These are phyloP conservation scores for Phytophthora sp. DNA, from an alignment of 352 stramenopile genomes.

Conservation along the genomic window DNA sequence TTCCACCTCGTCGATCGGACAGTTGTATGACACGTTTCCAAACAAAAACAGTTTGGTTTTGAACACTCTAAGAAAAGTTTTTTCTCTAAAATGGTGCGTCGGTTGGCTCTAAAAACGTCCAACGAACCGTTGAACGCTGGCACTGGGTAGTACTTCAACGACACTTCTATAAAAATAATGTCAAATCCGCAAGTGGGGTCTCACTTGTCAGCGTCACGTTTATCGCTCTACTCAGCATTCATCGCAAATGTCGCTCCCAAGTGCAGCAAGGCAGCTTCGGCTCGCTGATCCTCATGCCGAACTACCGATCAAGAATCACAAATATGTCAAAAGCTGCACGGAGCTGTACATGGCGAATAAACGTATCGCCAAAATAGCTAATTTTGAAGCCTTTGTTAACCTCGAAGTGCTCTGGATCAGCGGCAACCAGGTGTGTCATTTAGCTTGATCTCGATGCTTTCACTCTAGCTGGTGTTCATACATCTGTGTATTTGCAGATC, in stretches of 20 bases:
- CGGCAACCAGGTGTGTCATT: slow-evolving; percentile 63
- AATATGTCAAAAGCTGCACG: slow-evolving; percentile 91
- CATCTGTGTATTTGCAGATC: slow-evolving; percentile 35
- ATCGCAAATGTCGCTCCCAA: slow-evolving; percentile 13
- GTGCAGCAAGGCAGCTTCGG: slow-evolving; percentile 25
- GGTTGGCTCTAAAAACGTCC: not conserved
- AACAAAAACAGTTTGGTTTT: not conserved
- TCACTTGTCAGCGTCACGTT: not conserved
- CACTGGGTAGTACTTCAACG: not conserved
- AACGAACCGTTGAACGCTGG: not conserved
- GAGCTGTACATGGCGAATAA: slow-evolving; percentile 87
- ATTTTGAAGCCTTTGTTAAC: slow-evolving; percentile 90
- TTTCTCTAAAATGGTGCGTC: slow-evolving; percentile 2
- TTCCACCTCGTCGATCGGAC: slow-evolving; percentile 6
- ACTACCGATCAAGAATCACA: slow-evolving; percentile 88
- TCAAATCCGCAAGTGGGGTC: not conserved
- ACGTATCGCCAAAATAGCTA: slow-evolving; percentile 75
- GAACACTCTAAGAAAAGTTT: slow-evolving; percentile 15
- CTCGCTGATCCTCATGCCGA: slow-evolving; percentile 79
- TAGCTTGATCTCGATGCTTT: not conserved
- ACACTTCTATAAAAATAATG: slow-evolving; percentile 16
- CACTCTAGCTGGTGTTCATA: not conserved
- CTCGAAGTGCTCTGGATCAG: slow-evolving; percentile 92
- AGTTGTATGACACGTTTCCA: slow-evolving; percentile 8
- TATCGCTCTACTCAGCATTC: not conserved